Evolutionary conservation across 257 asterid genomes (phyloP), one percentile per base, ranked within the genome.

Genomic region (Solanum appendiculatum): DNA sequence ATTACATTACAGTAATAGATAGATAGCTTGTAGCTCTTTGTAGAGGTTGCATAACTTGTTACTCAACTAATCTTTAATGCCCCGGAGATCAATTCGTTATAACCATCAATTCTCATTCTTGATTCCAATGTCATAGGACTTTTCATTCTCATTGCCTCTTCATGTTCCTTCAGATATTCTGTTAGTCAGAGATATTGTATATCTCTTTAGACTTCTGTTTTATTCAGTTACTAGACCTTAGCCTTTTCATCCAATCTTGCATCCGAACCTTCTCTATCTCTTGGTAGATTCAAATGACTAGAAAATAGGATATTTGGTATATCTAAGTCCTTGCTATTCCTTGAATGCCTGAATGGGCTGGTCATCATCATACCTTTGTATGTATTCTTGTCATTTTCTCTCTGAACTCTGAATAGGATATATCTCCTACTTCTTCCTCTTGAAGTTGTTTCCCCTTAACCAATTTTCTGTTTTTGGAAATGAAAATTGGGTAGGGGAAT

Each of bases 391-490:
- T 83, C 86, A 58, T 23, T 54, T 80, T 80, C 58, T 25, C 39
- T 44, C n/a, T 84, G 27, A 69, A 86, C 60, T 75, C 72, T 80
- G 77, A 84, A 56, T 91, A 88, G 93, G 87, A 73, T 68, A 87
- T 87, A 33, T 88, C 90, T 69, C 82, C 88, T 64, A 80, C 84
- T 87, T 88, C 85, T 88, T 85, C 86, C 90, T 14, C 29, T 37
- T 74, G 90, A 90, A 90, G 73, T 84, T 46, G 91, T 83, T 89
- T 87, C 23, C 64, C 64, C 25, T 56, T 20, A 21, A 58, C 93
- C 94, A 89, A 15, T 78, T 91, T 93, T 92, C 95, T 91, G 91
- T 87, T 93, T 96, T 96, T 92, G 8, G 39, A 86, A 91, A 92
- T 48, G 94, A 91, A 89, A 92, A 88, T 78, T 85, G 93, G 95